phyloP scores from a whole-genome alignment of 441 rosid genomes.

The Pelargonium australe region DNA sequence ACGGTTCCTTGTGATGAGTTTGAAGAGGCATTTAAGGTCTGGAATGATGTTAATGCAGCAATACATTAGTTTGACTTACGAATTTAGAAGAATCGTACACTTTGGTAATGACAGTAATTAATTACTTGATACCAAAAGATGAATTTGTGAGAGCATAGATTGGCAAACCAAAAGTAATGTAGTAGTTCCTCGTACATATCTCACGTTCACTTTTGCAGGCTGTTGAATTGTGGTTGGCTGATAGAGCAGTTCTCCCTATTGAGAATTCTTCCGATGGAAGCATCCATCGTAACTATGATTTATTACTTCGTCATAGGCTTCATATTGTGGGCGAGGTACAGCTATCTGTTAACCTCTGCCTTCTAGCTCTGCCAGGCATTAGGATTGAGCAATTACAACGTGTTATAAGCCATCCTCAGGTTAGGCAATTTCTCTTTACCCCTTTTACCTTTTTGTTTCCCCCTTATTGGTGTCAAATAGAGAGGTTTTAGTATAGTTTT shows the following conservation, averaged over 20 bases:
- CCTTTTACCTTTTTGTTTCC: neutral
- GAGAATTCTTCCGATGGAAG: constrained; percentile 96
- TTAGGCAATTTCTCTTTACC: constrained; percentile 20
- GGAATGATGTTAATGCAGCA: constrained; percentile 2
- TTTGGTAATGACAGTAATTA: no score
- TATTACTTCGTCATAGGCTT: constrained; percentile 90
- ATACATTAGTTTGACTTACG: neutral
- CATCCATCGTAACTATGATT: constrained; percentile 89
- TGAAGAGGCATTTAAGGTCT: constrained; percentile 58
- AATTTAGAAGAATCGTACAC: neutral
- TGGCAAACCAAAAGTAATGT: neutral
- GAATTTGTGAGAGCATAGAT: neutral
- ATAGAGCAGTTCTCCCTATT: constrained; percentile 84
- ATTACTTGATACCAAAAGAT: neutral
- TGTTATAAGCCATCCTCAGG: constrained; percentile 93
- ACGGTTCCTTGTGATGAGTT: constrained; percentile 48
- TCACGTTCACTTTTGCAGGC: constrained; percentile 40
- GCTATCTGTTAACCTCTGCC: constrained; percentile 72
- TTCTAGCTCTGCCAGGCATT: constrained; percentile 74
- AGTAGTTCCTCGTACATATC: neutral
- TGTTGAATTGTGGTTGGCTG: constrained; percentile 89
- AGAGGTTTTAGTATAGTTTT: neutral
- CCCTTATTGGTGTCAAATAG: neutral
- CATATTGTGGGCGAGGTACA: constrained; percentile 93
- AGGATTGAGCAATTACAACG: constrained; percentile 55